Conservation (phyloP, 441 rosid species). For the Adansonia rubrostipa region DNA sequence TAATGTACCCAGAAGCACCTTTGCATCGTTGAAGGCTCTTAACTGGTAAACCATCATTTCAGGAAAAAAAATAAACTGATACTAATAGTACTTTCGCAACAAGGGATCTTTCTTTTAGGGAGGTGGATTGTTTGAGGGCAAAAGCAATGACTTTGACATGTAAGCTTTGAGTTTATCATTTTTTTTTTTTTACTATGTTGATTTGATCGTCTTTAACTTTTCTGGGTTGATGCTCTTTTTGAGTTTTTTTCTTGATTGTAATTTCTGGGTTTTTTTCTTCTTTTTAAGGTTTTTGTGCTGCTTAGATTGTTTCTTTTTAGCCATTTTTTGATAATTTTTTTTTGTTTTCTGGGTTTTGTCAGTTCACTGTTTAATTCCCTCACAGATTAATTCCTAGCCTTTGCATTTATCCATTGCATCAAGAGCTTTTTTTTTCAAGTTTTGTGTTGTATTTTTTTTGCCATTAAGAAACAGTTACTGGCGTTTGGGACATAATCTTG, state of each 20-base stretch:
- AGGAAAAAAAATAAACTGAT: neutral
- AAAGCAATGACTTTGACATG: conserved; percentile 35
- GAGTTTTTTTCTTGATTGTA: neutral
- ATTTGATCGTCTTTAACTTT: neutral
- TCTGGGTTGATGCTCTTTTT: neutral
- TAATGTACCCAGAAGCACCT: neutral
- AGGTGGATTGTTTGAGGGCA: neutral
- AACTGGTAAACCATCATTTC: neutral
- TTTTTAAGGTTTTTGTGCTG: neutral
- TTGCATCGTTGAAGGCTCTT: neutral
- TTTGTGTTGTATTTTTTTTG: neutral
- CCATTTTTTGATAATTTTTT: neutral
- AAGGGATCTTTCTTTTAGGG: neutral
- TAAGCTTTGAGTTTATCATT: conserved; percentile 25
- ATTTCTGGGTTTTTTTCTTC: conserved; percentile 25
- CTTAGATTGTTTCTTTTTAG: neutral
- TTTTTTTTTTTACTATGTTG: neutral
- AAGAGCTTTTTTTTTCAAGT: neutral
- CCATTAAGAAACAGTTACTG: neutral
- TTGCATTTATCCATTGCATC: neutral
- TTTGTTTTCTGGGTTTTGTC: neutral
- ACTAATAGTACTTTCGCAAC: neutral
- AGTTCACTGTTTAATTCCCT: neutral
- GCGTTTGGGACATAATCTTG: neutral
- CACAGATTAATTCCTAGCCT: conserved; percentile 1